A percentile compares a stretch with the other conserved stretches of the same genome.
These are phyloP conservation scores for Penicillium sp. DNA, from an alignment of 2,329 filamentous ascomycete genomes.

Conservation along the genomic window DNA sequence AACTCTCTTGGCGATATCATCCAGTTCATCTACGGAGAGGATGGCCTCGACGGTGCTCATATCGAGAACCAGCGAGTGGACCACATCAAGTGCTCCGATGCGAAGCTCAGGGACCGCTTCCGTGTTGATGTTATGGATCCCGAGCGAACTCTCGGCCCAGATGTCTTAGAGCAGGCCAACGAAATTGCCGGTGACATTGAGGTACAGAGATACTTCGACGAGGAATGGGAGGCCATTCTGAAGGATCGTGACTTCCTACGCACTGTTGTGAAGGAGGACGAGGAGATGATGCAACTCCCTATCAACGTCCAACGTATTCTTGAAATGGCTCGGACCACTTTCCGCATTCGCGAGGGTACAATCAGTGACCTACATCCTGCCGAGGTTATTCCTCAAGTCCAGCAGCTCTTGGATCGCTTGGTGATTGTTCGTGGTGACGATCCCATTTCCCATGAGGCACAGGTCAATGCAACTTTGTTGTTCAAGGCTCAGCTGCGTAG, in stretches of 20 bases:
- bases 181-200: slow-evolving; percentile 85
- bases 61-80: slow-evolving; percentile 94
- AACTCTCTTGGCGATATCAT: slow-evolving; percentile 96
- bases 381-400: slow-evolving; percentile 79
- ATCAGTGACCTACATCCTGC: slow-evolving; percentile 87
- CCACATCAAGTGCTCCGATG: slow-evolving; percentile 75
- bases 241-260: slow-evolving; percentile 76
- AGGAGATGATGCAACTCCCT: slow-evolving; percentile 85
- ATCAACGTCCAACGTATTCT: slow-evolving; percentile 91
- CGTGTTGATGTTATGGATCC: slow-evolving; percentile 81
- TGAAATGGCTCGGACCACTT: slow-evolving; percentile 82
- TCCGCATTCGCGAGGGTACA: slow-evolving; percentile 81
- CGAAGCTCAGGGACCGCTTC: slow-evolving; percentile 76
- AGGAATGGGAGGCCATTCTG: slow-evolving; percentile 77
- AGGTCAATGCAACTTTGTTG: slow-evolving; percentile 81
- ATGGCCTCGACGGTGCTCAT: slow-evolving; percentile 86
- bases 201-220: slow-evolving; percentile 80
- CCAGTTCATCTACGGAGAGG: slow-evolving; percentile 96
- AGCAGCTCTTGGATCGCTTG: slow-evolving; percentile 71
- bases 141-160: slow-evolving; percentile 60
- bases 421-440: slow-evolving; percentile 85
- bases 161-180: slow-evolving; percentile 79
- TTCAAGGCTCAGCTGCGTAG: slow-evolving; percentile 92
- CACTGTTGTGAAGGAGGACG: slow-evolving; percentile 69
- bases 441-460: slow-evolving; percentile 77